A percentile compares a stretch with the other conserved stretches of the same genome.
These are phyloP conservation scores for Tylopilus sp. DNA, from an alignment of 768 basidiomycete species.

Conservation along the genomic window DNA sequence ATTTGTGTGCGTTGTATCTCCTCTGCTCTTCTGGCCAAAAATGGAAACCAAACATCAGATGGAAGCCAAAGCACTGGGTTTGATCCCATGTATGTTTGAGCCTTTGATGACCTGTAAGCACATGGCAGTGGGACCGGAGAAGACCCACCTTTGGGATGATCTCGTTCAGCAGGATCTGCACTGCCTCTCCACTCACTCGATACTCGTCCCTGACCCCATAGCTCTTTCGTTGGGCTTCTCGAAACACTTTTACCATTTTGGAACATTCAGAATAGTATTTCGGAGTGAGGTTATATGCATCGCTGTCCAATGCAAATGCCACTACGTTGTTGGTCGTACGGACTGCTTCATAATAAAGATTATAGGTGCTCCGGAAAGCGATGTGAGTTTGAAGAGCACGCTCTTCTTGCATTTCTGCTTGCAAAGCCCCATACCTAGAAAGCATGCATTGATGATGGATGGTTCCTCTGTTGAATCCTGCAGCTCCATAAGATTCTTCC, in stretches of 20 bases:
- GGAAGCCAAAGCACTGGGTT: slow-evolving; percentile 3
- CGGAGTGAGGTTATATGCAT: no score
- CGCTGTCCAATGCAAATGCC: no score
- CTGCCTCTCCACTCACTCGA: background rate
- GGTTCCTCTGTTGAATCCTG: background rate
- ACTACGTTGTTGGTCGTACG: no score
- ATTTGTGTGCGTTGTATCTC: slow-evolving; percentile 5
- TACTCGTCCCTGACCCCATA: background rate
- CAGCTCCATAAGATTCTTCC: background rate
- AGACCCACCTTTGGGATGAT: background rate
- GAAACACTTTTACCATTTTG: background rate
- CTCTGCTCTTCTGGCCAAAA: background rate
- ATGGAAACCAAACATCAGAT: slow-evolving; percentile 1
- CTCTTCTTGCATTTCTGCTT: background rate
- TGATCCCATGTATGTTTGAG: background rate
- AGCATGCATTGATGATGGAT: background rate
- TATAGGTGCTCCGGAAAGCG: no score
- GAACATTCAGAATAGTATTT: background rate
- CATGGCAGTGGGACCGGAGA: background rate
- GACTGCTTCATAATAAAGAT: no score
- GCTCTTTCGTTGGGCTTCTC: background rate
- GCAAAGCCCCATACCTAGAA: background rate
- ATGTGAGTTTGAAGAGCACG: background rate
- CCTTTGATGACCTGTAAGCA: background rate
- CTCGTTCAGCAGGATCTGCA: background rate